phyloP scores from a whole-genome alignment of 805 yeast species.

The Pichia paraexigua region DNA sequence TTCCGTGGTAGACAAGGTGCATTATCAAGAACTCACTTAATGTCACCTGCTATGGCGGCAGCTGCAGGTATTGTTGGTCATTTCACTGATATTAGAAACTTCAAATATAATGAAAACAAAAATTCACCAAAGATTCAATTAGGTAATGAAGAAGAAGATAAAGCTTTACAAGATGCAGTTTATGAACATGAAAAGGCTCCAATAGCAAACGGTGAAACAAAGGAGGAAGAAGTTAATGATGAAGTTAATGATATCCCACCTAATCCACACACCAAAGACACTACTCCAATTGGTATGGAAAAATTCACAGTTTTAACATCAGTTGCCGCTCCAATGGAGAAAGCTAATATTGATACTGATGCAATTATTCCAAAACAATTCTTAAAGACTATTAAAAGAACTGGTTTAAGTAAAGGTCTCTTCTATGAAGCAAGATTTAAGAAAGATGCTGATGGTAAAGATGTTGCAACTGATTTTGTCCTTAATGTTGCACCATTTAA shows the following conservation, averaged over 20 bases:
- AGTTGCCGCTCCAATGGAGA: conserved; percentile 87
- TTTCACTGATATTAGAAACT: conserved; percentile 84
- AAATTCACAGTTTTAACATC: conserved; percentile 72
- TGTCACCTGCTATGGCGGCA: conserved; percentile 99
- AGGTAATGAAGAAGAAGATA: conserved; percentile 36
- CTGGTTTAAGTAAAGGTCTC: conserved; percentile 82
- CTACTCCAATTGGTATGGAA: conserved; percentile 50
- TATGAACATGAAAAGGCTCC: conserved; percentile 62
- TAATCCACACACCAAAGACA: conserved; percentile 27
- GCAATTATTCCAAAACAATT: conserved; percentile 98
- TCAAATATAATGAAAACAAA: conserved; percentile 48
- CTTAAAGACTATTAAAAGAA: conserved; percentile 94
- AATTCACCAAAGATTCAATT: conserved; percentile 52
- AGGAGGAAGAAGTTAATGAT: conserved; percentile 40
- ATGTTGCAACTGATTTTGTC: conserved; percentile 79
- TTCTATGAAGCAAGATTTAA: conserved; percentile 85
- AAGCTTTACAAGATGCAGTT: conserved; percentile 56
- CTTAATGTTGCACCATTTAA: conserved; percentile 81
- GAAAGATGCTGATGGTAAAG: conserved; percentile 62
- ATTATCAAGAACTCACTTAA: conserved; percentile 85
- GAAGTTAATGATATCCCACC: conserved; percentile 59
- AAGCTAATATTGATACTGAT: conserved; percentile 95
- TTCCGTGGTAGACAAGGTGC: conserved; percentile 99
- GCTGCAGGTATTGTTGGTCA: conserved; percentile 94
- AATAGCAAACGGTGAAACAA: conserved; percentile 45